Conservation (phyloP, 2,329 filamentous ascomycete genomes). For the Rasamsonia emersonii region DNA sequence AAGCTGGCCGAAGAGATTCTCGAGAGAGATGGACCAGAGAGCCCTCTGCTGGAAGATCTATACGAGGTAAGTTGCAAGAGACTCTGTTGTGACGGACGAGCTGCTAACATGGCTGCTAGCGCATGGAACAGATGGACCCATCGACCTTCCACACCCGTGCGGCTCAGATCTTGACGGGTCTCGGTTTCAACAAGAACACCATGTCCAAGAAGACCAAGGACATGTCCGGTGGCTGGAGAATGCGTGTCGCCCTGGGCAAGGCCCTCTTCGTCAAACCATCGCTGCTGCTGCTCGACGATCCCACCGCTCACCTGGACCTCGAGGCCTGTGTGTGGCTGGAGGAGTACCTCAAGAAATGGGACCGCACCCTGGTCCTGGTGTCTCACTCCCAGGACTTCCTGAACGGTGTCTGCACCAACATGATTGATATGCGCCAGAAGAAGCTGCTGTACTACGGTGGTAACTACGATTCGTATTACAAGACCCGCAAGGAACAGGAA, state of each 20-base stretch:
- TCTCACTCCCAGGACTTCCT: constrained; percentile 99
- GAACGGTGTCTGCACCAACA: constrained; percentile 95
- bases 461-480: constrained; percentile 98
- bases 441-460: constrained; percentile 95
- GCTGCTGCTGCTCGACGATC: constrained; percentile 91
- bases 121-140: constrained; percentile 98
- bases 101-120: constrained; percentile 44
- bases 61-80: constrained; percentile 64
- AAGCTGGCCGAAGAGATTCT: constrained; percentile 77
- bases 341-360: constrained; percentile 99
- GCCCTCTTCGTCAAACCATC: constrained; percentile 98
- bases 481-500: constrained; percentile 90
- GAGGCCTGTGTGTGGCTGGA: constrained; percentile 99
- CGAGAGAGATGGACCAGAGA: constrained; percentile 86
- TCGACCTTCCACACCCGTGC: constrained; percentile 94
- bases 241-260: constrained; percentile 96
- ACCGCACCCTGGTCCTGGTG: constrained; percentile 89
- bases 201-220: constrained; percentile 99
- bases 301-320: constrained; percentile 96
- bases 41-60: constrained; percentile 79
- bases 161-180: constrained; percentile 93
- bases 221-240: constrained; percentile 99
- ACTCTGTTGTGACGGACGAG: neutral
- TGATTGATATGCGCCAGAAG: constrained; percentile 95
- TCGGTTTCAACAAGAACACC: constrained; percentile 97